Percentiles rank a stretch among this genome's conserved stretches.
These are phyloP conservation scores for Phascolomyces articulosus DNA, from an alignment of 371 early-diverging fungal species.

Conservation along the genomic window DNA sequence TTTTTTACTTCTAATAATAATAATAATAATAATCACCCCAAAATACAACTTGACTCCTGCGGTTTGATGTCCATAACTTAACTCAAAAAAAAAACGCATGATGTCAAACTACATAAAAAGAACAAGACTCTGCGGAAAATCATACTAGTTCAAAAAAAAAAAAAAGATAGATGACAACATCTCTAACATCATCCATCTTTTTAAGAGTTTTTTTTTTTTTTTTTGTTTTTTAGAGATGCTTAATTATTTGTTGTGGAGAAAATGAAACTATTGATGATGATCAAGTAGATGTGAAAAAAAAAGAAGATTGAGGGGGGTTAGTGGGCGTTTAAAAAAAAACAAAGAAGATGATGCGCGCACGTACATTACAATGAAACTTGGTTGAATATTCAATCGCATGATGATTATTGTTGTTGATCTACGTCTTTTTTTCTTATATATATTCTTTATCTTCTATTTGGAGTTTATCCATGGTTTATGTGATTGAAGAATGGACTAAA, in stretches of 20 bases:
- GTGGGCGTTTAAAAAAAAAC: background rate
- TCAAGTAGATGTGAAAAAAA: background rate
- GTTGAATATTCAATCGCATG: background rate
- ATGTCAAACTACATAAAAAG: background rate
- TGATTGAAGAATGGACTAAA: too few species aligned
- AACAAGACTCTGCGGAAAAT: background rate
- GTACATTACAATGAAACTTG: too few species aligned
- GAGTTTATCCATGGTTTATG: too few species aligned
- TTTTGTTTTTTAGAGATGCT: too few species aligned
- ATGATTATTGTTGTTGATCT: constrained; percentile 2
- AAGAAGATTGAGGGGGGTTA: background rate
- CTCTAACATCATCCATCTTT: too few species aligned
- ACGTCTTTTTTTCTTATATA: too few species aligned
- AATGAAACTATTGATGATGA: background rate
- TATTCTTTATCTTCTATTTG: too few species aligned
- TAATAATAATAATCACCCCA: background rate
- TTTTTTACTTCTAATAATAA: too few species aligned
- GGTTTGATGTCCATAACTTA: constrained; percentile 6
- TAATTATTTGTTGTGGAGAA: too few species aligned
- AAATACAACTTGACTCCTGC: background rate
- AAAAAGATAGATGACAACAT: too few species aligned
- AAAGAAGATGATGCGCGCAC: background rate
- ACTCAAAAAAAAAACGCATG: background rate
- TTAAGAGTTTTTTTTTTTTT: too few species aligned
- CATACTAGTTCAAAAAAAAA: too few species aligned